These are phyloP conservation scores for Thalassiosira pacifica DNA, from an alignment of 352 stramenopile species.

Conservation along the genomic window DNA sequence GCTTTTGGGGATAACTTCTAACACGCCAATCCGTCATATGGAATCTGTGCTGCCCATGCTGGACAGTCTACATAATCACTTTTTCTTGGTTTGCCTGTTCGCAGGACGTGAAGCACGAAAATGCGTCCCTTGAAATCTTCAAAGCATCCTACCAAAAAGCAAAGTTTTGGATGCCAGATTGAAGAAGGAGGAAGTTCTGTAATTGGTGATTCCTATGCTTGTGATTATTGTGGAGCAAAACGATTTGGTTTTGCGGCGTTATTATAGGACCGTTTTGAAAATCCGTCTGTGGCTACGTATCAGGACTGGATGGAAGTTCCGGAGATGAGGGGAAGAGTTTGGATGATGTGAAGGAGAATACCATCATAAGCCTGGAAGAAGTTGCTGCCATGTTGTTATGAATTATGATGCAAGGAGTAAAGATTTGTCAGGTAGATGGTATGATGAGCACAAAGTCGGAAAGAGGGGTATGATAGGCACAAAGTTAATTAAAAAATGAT, in stretches of 20 bases:
- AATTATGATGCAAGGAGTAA: no score
- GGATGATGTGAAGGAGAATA: conserved; percentile 50
- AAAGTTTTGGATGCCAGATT: conserved; percentile 45
- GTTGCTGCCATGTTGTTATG: conserved; percentile 23
- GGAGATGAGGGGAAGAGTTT: conserved; percentile 55
- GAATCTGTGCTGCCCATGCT: conserved; percentile 53
- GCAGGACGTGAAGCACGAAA: conserved; percentile 50
- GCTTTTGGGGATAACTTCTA: conserved; percentile 49
- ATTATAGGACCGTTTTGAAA: conserved; percentile 49
- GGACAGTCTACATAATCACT: conserved; percentile 45
- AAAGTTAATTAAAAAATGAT: no score
- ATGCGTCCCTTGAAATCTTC: conserved; percentile 49
- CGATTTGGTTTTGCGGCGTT: conserved; percentile 51
- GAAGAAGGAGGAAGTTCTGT: conserved; percentile 42
- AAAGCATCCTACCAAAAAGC: conserved; percentile 33
- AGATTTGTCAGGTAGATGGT: no score
- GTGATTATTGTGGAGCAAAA: conserved; percentile 56
- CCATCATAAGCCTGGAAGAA: conserved; percentile 50
- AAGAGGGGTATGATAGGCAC: no score
- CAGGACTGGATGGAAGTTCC: conserved; percentile 55
- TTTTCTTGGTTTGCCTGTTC: conserved; percentile 53
- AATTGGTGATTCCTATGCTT: conserved; percentile 53
- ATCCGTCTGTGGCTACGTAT: conserved; percentile 41
- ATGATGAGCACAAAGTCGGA: no score
- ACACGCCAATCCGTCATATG: conserved; percentile 49